Percentiles rank a stretch among this genome's conserved stretches.
phyloP scores from a whole-genome alignment of 306 rosid genomes.

The Glycine soja region DNA sequence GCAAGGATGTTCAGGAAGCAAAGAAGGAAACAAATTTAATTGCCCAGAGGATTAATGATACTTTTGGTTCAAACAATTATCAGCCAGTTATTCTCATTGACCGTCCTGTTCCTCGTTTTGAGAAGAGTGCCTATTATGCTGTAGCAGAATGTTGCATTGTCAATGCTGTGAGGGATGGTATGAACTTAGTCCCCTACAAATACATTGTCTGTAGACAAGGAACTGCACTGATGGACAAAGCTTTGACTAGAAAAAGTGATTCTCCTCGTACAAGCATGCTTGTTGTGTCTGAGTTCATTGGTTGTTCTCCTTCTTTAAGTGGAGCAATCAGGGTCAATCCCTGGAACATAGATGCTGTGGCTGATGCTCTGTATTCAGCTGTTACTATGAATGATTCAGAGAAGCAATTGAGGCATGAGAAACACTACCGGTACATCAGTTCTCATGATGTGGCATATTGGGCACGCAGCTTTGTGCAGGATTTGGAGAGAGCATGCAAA shows the following conservation, averaged over 20 bases:
- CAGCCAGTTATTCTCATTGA: conserved; percentile 74
- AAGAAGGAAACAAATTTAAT: conserved; percentile 63
- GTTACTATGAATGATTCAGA: conserved; percentile 64
- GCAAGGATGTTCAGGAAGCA: conserved; percentile 78
- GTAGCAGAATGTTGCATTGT: conserved; percentile 86
- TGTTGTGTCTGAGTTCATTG: conserved; percentile 85
- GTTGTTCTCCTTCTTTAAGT: conserved; percentile 86
- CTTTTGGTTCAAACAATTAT: conserved; percentile 62
- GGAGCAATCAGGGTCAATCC: conserved; percentile 93
- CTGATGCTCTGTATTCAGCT: conserved; percentile 76
- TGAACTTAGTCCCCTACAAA: conserved; percentile 87
- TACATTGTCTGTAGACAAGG: conserved; percentile 80
- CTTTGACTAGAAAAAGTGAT: conserved; percentile 54
- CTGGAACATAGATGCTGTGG: conserved; percentile 78
- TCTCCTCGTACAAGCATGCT: conserved; percentile 70
- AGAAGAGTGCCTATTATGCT: conserved; percentile 81
- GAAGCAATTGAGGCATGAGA: conserved; percentile 77
- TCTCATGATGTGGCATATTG: conserved; percentile 87
- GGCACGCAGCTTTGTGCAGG: conserved; percentile 83
- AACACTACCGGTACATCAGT: conserved; percentile 74
- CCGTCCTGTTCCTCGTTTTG: conserved; percentile 72
- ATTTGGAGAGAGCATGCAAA: conserved; percentile 75
- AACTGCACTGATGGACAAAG: conserved; percentile 61
- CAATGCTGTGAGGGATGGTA: conserved; percentile 84
- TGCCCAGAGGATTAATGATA: conserved; percentile 66